Conservation (phyloP, 768 basidiomycete species). For the Coprinellus aureogranulatus region DNA sequence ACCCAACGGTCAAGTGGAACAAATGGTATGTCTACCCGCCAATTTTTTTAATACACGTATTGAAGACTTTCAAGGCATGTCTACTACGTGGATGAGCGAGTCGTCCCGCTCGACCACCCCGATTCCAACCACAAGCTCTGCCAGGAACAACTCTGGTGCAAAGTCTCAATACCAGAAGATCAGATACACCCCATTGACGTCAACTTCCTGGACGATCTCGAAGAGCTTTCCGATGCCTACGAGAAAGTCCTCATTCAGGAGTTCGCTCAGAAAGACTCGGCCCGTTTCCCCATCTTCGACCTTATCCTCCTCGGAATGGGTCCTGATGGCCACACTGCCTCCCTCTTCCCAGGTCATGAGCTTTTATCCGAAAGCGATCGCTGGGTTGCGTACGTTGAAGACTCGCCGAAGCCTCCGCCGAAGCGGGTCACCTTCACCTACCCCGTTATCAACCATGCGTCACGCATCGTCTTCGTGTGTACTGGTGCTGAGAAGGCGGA, state of each 20-base stretch:
- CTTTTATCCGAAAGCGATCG: constrained; percentile 83
- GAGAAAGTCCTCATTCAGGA: constrained; percentile 82
- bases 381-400: constrained; percentile 92
- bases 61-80: constrained; percentile 68
- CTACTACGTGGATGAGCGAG: constrained; percentile 95
- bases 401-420: constrained; percentile 91
- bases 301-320: constrained; percentile 96
- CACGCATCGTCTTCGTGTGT: constrained; percentile 86
- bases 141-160: constrained; percentile 68
- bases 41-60: not conserved
- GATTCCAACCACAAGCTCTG: constrained; percentile 91
- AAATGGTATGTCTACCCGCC: constrained; percentile 67
- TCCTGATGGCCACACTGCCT: constrained; percentile 97
- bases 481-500: constrained; percentile 81
- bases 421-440: constrained; percentile 89
- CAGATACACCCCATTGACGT: constrained; percentile 87
- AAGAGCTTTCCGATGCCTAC: constrained; percentile 78
- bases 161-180: constrained; percentile 70
- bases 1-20: constrained; percentile 80
- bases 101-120: constrained; percentile 86
- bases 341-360: constrained; percentile 91
- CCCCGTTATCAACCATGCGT: constrained; percentile 87
- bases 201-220: constrained; percentile 62
- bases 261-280: constrained; percentile 90
- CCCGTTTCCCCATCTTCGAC: constrained; percentile 96